phyloP scores from a whole-genome alignment of 306 rosid species.

The Prunus davidiana region DNA sequence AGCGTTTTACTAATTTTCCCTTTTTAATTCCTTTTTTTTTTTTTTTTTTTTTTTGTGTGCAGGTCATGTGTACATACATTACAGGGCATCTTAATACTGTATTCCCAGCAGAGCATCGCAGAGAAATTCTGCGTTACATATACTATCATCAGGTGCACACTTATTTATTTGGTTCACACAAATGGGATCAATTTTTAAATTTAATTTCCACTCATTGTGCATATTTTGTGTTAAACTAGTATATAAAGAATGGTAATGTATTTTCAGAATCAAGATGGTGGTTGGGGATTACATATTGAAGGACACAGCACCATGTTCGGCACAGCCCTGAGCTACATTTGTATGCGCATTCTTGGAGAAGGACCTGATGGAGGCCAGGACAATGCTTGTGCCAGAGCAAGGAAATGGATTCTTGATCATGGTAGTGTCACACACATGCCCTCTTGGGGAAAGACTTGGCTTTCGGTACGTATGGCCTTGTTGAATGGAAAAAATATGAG shows the following conservation, averaged over 20 bases:
- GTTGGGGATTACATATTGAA: conserved; percentile 77
- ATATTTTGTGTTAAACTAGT: too few relatives aligned
- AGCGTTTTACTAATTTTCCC: background rate
- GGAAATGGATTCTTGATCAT: conserved; percentile 72
- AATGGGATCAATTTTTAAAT: background rate
- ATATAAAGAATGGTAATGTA: background rate
- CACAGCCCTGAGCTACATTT: conserved; percentile 58
- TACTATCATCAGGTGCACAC: conserved; percentile 57
- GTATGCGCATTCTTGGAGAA: conserved; percentile 67
- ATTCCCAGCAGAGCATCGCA: conserved; percentile 41
- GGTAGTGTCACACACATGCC: conserved; percentile 60
- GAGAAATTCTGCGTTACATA: conserved; percentile 68
- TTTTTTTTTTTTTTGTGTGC: background rate
- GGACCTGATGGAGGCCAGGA: conserved; percentile 51
- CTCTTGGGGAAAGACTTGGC: conserved; percentile 85
- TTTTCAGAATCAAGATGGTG: conserved; percentile 76
- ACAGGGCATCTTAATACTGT: conserved; percentile 55
- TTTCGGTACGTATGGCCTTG: conserved; percentile 42
- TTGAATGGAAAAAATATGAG: too few relatives aligned
- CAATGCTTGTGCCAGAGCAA: conserved; percentile 61
- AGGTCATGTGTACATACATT: conserved; percentile 61
- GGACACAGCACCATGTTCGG: conserved; percentile 81
- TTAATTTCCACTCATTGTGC: background rate
- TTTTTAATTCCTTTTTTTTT: background rate
- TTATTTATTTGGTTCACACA: background rate